A percentile compares a stretch with the other conserved stretches of the same genome.
These are phyloP conservation scores for Lentinula guzmanii DNA, from an alignment of 768 basidiomycete genomes.

Conservation along the genomic window DNA sequence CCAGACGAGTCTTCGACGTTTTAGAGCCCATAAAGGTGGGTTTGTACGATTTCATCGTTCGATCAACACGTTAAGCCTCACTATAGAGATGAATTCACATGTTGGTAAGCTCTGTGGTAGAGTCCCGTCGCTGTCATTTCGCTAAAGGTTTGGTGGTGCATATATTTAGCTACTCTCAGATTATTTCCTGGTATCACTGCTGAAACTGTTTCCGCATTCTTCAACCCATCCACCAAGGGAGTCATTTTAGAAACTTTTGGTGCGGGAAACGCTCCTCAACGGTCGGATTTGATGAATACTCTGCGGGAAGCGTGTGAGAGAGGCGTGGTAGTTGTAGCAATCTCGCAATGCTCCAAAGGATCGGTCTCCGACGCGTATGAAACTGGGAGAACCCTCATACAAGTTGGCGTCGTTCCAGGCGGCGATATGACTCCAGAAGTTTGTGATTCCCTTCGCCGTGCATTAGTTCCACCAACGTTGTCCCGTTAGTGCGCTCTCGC, in stretches of 20 bases:
- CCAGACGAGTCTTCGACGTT: slow-evolving; percentile 72
- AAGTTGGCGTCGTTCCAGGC: slow-evolving; percentile 77
- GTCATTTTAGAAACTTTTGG: slow-evolving; percentile 91
- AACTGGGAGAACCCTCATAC: slow-evolving; percentile 63
- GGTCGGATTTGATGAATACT: slow-evolving; percentile 66
- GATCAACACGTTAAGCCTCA: background rate
- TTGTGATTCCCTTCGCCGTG: slow-evolving; percentile 2
- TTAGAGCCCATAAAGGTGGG: slow-evolving; percentile 75
- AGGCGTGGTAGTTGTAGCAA: slow-evolving; percentile 85
- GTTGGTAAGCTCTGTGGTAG: slow-evolving; percentile 49
- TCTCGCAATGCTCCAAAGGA: slow-evolving; percentile 86
- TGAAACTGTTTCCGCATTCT: slow-evolving; percentile 68
- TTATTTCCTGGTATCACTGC: slow-evolving; percentile 85
- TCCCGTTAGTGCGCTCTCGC: slow-evolving; percentile 71
- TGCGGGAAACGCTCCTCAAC: slow-evolving; percentile 87
- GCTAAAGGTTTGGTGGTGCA: background rate
- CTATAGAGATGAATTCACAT: slow-evolving; percentile 67
- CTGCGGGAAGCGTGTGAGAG: slow-evolving; percentile 78
- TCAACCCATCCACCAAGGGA: slow-evolving; percentile 67
- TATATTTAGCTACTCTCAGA: slow-evolving; percentile 62
- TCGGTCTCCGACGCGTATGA: slow-evolving; percentile 82
- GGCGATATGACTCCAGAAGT: slow-evolving; percentile 97
- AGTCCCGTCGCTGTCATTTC: background rate
- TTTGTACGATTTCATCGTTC: background rate
- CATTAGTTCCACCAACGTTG: background rate